These are phyloP conservation scores for Botrytis pseudocinerea DNA, from an alignment of 2,329 filamentous ascomycete species.

Conservation along the genomic window DNA sequence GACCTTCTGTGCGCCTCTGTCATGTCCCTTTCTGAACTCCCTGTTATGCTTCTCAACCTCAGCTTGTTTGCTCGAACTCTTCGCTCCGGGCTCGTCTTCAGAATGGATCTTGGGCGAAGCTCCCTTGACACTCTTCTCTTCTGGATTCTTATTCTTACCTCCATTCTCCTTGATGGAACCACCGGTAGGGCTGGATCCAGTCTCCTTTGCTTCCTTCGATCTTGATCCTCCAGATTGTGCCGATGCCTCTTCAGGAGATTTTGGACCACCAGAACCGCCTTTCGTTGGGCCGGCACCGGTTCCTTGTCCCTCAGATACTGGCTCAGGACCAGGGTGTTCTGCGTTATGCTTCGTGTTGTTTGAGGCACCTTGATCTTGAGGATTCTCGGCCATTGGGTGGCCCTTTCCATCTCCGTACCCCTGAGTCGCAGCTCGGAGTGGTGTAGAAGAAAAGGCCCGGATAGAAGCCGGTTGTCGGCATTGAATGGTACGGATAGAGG, in stretches of 20 bases:
- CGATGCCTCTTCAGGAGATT: conserved; percentile 40
- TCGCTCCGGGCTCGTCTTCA: conserved; percentile 29
- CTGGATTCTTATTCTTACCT: conserved; percentile 30
- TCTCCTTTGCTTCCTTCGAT: conserved; percentile 46
- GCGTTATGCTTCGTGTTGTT: conserved; percentile 40
- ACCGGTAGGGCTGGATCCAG: conserved; percentile 40
- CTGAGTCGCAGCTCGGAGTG: conserved; percentile 29
- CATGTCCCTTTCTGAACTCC: conserved; percentile 58
- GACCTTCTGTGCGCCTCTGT: conserved; percentile 45
- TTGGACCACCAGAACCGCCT: conserved; percentile 32
- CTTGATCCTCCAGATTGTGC: conserved; percentile 45
- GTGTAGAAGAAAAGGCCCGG: conserved; percentile 31
- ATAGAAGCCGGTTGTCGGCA: conserved; percentile 24
- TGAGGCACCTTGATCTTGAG: conserved; percentile 43
- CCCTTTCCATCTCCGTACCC: conserved; percentile 48
- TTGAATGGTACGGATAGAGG: conserved; percentile 8
- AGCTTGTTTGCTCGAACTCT: conserved; percentile 49
- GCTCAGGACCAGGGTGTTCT: conserved; percentile 48
- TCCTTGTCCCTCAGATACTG: conserved; percentile 45
- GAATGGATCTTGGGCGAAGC: conserved; percentile 29
- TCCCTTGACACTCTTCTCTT: conserved; percentile 15
- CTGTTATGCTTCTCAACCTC: conserved; percentile 60
- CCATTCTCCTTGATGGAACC: conserved; percentile 33
- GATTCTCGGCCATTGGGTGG: conserved; percentile 43
- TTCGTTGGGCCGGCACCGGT: conserved; percentile 44